Conservation (phyloP, 2,329 filamentous ascomycete genomes). For the Meredithiella fracta region DNA sequence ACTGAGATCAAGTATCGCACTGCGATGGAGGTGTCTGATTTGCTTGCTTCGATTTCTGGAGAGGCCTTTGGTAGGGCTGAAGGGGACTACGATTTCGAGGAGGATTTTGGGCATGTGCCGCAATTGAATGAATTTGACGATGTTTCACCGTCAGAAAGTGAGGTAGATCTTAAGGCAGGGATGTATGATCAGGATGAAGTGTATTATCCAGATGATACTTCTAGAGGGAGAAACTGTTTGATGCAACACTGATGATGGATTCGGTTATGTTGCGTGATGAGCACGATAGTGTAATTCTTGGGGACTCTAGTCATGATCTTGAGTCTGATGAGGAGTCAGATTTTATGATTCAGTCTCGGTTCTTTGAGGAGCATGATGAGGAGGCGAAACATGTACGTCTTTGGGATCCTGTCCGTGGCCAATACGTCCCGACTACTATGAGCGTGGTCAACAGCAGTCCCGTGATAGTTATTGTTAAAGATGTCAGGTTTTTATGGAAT, state of each 20-base stretch:
- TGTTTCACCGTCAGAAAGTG: slow-evolving; percentile 9
- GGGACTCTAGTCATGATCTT: not conserved
- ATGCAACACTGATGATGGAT: slow-evolving; percentile 22
- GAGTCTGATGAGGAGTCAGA: slow-evolving; percentile 22
- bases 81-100: slow-evolving; percentile 45
- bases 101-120: slow-evolving; percentile 41
- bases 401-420: slow-evolving; percentile 65
- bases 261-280: slow-evolving; percentile 20
- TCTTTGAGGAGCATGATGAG: slow-evolving; percentile 49
- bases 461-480: slow-evolving; percentile 60
- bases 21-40: slow-evolving; percentile 68
- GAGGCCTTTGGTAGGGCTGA: slow-evolving; percentile 57
- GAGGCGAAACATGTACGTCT: slow-evolving; percentile 53
- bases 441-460: slow-evolving; percentile 49
- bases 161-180: slow-evolving; percentile 19
- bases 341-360: slow-evolving; percentile 62
- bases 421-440: slow-evolving; percentile 50
- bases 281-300: slow-evolving; percentile 23
- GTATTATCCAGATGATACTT: not conserved
- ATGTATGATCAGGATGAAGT: not conserved
- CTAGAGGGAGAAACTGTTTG: slow-evolving; percentile 30
- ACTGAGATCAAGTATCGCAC: slow-evolving; percentile 76
- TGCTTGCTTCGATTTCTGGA: slow-evolving; percentile 78
- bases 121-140: slow-evolving; percentile 28
- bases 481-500: slow-evolving; percentile 94